A percentile compares a stretch with the other conserved stretches of the same genome.
These are phyloP conservation scores for Carex arenaria DNA, from an alignment of 202 grass and related monocot genomes.

Conservation along the genomic window DNA sequence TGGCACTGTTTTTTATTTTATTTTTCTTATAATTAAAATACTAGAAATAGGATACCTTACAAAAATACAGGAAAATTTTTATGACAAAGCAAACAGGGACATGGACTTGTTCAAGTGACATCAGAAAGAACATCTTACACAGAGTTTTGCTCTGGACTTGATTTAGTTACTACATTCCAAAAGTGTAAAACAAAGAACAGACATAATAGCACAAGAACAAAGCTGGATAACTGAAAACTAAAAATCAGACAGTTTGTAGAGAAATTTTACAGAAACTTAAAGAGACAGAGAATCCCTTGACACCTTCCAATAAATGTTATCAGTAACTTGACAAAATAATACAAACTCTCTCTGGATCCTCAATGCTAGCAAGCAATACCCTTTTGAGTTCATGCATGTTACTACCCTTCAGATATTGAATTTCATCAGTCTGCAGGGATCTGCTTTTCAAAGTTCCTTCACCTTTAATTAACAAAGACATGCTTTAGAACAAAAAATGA, in stretches of 20 bases:
- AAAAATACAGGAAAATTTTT: too few species aligned
- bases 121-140: neutral
- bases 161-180: neutral
- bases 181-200: neutral
- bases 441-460: neutral
- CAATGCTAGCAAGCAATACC: neutral
- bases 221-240: neutral
- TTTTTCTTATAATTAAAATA: too few species aligned
- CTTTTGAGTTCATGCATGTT: neutral
- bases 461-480: neutral
- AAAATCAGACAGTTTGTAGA: neutral
- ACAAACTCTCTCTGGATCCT: neutral
- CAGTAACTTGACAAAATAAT: neutral
- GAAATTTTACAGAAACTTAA: neutral
- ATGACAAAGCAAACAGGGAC: too few species aligned
- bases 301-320: neutral
- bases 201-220: neutral
- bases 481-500: neutral
- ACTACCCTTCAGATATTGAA: neutral
- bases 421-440: neutral
- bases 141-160: neutral
- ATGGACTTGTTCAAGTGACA: too few species aligned
- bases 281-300: neutral
- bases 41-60: too few species aligned
- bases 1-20: too few species aligned